Evolutionary conservation across 2,329 filamentous ascomycete genomes (phyloP).

Genomic region (Ilyonectria mors-panacis): DNA sequence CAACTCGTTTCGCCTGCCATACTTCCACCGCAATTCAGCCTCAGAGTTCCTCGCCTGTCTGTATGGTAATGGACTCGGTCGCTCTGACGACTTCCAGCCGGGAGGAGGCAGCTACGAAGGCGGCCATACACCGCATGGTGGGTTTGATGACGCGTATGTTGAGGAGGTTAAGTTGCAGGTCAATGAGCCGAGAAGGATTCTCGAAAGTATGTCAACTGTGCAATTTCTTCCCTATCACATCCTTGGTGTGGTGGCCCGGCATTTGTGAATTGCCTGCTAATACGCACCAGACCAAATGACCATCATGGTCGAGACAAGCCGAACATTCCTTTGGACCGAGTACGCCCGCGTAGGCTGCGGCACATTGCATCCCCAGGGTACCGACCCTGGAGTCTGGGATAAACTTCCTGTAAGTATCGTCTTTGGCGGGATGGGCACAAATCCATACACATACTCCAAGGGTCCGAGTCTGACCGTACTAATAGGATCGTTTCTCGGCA

Average conservation of each 20-base stretch:
- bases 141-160: conserved; percentile 27
- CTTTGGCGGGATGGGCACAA: not conserved
- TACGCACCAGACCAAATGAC: conserved; percentile 29
- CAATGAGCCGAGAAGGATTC: conserved; percentile 23
- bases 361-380: conserved; percentile 26
- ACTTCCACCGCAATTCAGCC: conserved; percentile 21
- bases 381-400: conserved; percentile 27
- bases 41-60: conserved; percentile 25
- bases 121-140: conserved; percentile 28
- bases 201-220: conserved; percentile 12
- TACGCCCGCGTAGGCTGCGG: conserved; percentile 27
- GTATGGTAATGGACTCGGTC: conserved; percentile 15
- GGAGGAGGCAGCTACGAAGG: conserved; percentile 30
- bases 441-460: not conserved
- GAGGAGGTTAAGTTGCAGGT: conserved; percentile 13
- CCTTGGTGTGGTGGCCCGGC: not conserved
- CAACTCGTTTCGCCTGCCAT: conserved; percentile 19
- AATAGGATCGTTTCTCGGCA: conserved; percentile 22
- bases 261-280: not conserved
- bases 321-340: conserved; percentile 32
- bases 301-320: conserved; percentile 24
- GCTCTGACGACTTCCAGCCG: conserved; percentile 22
- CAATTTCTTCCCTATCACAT: not conserved
- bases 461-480: not conserved
- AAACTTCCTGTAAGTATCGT: conserved; percentile 7